phyloP scores from a whole-genome alignment of 192 early-diverging fungal genomes.

The Coemansia sp. region DNA sequence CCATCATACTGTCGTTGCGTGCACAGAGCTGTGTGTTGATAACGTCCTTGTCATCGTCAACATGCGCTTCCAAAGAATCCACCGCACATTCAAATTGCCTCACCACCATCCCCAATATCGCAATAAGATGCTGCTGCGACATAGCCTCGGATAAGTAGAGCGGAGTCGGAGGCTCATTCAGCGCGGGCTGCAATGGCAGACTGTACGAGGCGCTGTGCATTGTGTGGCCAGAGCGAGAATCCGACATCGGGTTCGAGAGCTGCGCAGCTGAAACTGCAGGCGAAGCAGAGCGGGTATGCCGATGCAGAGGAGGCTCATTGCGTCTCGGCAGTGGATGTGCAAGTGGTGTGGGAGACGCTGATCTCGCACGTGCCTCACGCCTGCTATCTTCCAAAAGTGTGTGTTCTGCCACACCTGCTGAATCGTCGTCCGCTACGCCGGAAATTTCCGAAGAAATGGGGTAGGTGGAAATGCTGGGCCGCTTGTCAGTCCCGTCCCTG shows the following conservation, averaged over 20 bases:
- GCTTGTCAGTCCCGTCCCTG: background rate
- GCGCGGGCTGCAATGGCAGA: constrained; percentile 25
- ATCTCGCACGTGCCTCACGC: constrained; percentile 18
- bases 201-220: constrained; percentile 14
- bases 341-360: constrained; percentile 25
- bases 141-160: constrained; percentile 48
- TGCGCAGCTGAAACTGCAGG: background rate
- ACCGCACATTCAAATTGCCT: constrained; percentile 48
- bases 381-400: background rate
- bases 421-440: background rate
- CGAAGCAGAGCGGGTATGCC: constrained; percentile 39
- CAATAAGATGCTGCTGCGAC: constrained; percentile 40
- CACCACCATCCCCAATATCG: constrained; percentile 43
- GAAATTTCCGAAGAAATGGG: background rate
- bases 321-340: constrained; percentile 16
- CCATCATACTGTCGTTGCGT: constrained; percentile 47
- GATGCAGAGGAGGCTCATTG: constrained; percentile 16
- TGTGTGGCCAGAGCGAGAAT: constrained; percentile 4
- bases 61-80: constrained; percentile 26
- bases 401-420: background rate
- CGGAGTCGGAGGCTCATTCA: constrained; percentile 51
- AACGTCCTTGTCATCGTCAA: background rate
- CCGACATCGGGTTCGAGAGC: background rate
- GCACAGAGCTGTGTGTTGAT: background rate
- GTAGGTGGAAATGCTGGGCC: constrained; percentile 3